Base-by-base conservation (phyloP, 805 yeast species). In the Lachancea fermentati region DNA sequence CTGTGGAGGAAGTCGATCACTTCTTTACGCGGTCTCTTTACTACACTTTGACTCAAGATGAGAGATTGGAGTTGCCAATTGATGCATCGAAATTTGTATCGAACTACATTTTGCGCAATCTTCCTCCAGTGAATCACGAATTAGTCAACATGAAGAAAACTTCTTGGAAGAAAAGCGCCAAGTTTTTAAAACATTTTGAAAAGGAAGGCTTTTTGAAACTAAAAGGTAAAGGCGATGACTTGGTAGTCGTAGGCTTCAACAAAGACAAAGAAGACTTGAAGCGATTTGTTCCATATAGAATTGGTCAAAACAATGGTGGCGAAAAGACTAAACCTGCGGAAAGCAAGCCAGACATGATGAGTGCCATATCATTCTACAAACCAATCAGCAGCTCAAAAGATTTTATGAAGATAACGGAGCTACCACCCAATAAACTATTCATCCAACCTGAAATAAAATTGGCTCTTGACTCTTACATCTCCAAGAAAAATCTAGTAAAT, bases 151-250 rank as follows among this genome's bases (percentile, higher is more conserved):
- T 84, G 43, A 89, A 88, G 60, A 82, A 78, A 54, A 79, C 96
- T 0, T 76, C 88, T 2, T 91, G 95, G 95, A 88, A 85, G 60
- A 91, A 91, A 55, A 78, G 91, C 3, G 74, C 88, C 11, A 89
- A 88, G 58, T 87, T 81, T 54, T 64, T 91, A 40, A 91, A 87
- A 55, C 79, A 84, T 5, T 86, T 89, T 80, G 96, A 85, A 49
- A 91, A 87, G 57, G 70, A 72, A 32, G 77, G 78, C 1, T 75
- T 80, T 41, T 45, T 93, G 16, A 78, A 78, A 42, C 58, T 81
- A 18, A 86, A 88, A 50, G 97, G 95, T 5, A 85, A 86, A 54
- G 93, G 81, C 29, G 96, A 89, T 43, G 94, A 85, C 52, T 37
- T 88, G 19, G 71, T 74, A 0, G 67, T 91, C 15, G 66, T 71